Conservation (phyloP, 2,329 filamentous ascomycete genomes). For the Fusarium equiseti region DNA sequence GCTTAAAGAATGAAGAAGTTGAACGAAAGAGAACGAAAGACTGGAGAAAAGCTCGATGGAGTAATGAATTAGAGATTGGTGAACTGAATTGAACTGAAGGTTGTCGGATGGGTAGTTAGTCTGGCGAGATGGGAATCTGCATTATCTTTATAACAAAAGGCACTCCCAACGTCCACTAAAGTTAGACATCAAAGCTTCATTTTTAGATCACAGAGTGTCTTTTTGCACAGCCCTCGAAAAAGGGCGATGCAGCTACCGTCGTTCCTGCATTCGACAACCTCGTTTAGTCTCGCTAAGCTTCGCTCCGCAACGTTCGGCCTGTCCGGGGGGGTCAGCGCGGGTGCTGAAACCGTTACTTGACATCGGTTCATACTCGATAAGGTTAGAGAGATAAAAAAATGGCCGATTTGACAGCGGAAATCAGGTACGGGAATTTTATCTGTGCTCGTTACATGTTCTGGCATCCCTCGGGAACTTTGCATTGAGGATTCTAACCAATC, state of each 20-base stretch:
- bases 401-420: not conserved
- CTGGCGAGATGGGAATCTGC: not conserved
- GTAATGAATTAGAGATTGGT: not conserved
- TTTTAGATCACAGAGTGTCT: fast-evolving
- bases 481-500: not conserved
- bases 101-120: too few relatives aligned
- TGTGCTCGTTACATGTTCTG: not conserved
- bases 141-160: fast-evolving
- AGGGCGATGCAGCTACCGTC: not conserved
- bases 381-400: not conserved
- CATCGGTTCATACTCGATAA: not conserved
- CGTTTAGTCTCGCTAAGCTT: constrained; percentile 20
- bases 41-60: too few relatives aligned
- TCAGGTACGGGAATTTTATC: not conserved
- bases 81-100: too few relatives aligned
- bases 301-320: not conserved
- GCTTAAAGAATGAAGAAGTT: not conserved
- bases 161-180: not conserved
- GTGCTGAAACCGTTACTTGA: not conserved
- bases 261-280: not conserved
- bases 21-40: not conserved
- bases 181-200: not conserved
- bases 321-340: not conserved
- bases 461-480: not conserved
- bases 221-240: not conserved